These are phyloP conservation scores for Barnettozyma sucrosica DNA, from an alignment of 805 yeast species.

Conservation along the genomic window DNA sequence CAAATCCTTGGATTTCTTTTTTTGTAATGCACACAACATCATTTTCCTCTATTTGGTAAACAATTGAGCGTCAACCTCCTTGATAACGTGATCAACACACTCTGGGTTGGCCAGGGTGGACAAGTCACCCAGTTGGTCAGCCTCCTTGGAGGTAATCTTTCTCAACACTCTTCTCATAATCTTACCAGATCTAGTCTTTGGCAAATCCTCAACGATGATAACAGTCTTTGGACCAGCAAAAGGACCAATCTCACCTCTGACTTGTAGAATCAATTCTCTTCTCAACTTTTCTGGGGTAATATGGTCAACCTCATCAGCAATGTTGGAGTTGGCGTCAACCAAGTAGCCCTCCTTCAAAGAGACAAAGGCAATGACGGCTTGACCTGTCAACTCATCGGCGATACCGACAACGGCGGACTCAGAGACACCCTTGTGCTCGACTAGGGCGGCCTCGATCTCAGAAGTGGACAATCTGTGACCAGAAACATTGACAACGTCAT, in stretches of 20 bases:
- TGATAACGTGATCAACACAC: conserved; percentile 71
- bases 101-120: conserved; percentile 85
- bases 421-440: conserved; percentile 72
- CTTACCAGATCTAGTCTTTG: conserved; percentile 98
- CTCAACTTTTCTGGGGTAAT: conserved; percentile 39
- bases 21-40: background rate
- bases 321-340: conserved; percentile 27
- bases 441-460: conserved; percentile 89
- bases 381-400: conserved; percentile 93
- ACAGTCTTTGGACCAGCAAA: conserved; percentile 92
- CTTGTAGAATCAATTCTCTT: conserved; percentile 76
- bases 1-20: too few species aligned
- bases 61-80: conserved; percentile 40
- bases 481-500: conserved; percentile 95
- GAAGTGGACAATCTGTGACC: conserved; percentile 99
- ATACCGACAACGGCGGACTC: conserved; percentile 97
- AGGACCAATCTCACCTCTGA: conserved; percentile 84
- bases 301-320: conserved; percentile 26
- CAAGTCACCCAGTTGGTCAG: conserved; percentile 86
- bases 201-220: conserved; percentile 81
- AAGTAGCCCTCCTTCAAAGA: conserved; percentile 55
- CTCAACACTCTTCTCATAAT: conserved; percentile 97
- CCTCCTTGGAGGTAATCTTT: conserved; percentile 88
- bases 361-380: conserved; percentile 94
- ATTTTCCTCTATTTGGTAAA: conserved; percentile 12